Evolutionary conservation across 2,329 filamentous ascomycete species (phyloP), one percentile per base, ranked within the genome.

Genomic region (Metarhizium sp.): DNA sequence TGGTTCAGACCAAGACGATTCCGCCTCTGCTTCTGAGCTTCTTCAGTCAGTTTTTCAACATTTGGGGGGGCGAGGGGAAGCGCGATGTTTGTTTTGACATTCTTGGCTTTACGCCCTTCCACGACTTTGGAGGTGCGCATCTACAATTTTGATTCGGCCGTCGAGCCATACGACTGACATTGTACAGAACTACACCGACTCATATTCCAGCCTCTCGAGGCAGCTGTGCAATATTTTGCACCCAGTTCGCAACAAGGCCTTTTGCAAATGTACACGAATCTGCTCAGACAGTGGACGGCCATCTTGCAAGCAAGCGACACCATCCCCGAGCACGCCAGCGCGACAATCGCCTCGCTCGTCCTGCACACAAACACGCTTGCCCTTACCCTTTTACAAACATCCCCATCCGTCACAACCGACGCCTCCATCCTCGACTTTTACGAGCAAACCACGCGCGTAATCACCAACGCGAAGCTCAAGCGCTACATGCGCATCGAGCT

Each of bases 341-440:
- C 65, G 6, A 69, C 71, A 7, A 60, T 81, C 32, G 65, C 69
- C 58, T 62, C 71, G 47, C 65, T 83, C 54, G 63, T 77, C 64
- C 61, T 69, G 62, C 77, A 81, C 60, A 73, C 78, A 67, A 77
- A 81, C 69, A 67, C 73, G 4, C 75, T 90, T 18, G 73, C 78
- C 46, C 74, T 87, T 2, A 80, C 82, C 1, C 69, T 87, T 8
- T 67, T 84, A 6, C 85, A 88, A 68, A 75, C 75, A 52, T 71
- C 71, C 2, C 66, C 73, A 8, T 66, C 66, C 6, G 59, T 73
- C 4, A 62, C 72, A 2, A 75, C 78, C 2, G 70, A 78, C 42
- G 81, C 83, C 6, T 72, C 78, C 20, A 75, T 91, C 16, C 77
- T 88, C 38, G 82, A 85, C 65, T 91, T 92, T 69, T 89, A 87